These are phyloP conservation scores for Aspergillus cristatus DNA, from an alignment of 495 filamentous ascomycete species.

Conservation along the genomic window DNA sequence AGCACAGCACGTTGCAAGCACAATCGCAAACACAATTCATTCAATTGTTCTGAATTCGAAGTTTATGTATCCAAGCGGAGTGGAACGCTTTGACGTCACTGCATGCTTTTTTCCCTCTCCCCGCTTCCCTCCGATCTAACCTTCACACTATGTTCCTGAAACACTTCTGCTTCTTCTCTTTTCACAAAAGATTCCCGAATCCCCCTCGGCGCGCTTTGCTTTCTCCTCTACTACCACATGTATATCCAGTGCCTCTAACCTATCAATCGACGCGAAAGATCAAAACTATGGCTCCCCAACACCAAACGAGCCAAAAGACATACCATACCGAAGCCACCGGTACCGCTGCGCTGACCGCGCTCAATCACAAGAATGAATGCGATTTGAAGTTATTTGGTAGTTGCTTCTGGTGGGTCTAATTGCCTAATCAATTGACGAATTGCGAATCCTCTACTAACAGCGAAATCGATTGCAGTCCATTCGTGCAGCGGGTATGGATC, in stretches of 20 bases:
- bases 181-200: too few species aligned
- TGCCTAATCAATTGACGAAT: neutral
- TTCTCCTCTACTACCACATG: conserved; percentile 2
- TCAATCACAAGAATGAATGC: conserved; percentile 57
- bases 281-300: conserved; percentile 37
- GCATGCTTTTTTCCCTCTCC: neutral
- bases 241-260: neutral
- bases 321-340: conserved; percentile 83
- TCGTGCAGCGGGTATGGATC: conserved; percentile 94
- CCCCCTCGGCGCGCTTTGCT: neutral
- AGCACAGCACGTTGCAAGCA: too few species aligned
- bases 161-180: neutral
- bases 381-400: conserved; percentile 78
- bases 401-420: conserved; percentile 70
- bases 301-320: conserved; percentile 48
- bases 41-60: conserved; percentile 1
- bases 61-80: too few species aligned
- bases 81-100: conserved; percentile 13
- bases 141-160: conserved; percentile 1
- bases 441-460: neutral
- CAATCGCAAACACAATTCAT: too few species aligned
- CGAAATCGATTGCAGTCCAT: conserved; percentile 43
- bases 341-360: conserved; percentile 61
- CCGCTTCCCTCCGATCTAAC: neutral
- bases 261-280: conserved; percentile 9